These are phyloP conservation scores for Sequoia sempervirens DNA, from an alignment of 75 land plant species.

Conservation along the genomic window DNA sequence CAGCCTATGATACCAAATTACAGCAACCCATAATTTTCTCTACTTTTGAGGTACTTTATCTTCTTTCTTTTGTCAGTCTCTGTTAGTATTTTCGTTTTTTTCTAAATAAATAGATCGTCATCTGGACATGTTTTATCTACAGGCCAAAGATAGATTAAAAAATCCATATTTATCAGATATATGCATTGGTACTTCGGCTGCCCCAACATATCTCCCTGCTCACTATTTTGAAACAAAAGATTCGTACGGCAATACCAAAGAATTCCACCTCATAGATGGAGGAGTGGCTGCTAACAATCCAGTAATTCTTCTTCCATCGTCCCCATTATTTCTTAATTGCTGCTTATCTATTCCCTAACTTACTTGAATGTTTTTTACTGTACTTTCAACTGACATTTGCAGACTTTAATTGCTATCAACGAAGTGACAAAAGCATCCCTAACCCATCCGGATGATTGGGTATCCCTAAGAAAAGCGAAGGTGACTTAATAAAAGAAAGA, in stretches of 20 bases:
- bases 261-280: slow-evolving; percentile 18
- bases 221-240: slow-evolving; percentile 5
- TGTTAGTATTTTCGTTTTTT: too few relatives aligned
- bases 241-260: neutral
- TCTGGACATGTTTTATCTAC: neutral
- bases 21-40: too few relatives aligned
- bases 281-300: slow-evolving; percentile 29
- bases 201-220: slow-evolving; percentile 36
- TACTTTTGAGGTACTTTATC: too few relatives aligned
- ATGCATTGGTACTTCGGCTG: slow-evolving; percentile 24
- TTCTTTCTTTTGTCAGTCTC: too few relatives aligned
- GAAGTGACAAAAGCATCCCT: neutral
- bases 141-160: slow-evolving; percentile 5
- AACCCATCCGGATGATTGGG: neutral
- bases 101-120: too few relatives aligned
- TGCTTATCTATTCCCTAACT: too few relatives aligned
- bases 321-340: neutral
- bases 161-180: slow-evolving; percentile 15
- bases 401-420: too few relatives aligned
- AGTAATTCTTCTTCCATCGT: neutral
- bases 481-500: neutral
- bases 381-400: too few relatives aligned
- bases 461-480: neutral
- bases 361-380: too few relatives aligned
- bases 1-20: too few relatives aligned